A percentile compares a stretch with the other conserved stretches of the same genome.
phyloP scores from a whole-genome alignment of 1,139 yeast species.

The Debaryomyces udenii region DNA sequence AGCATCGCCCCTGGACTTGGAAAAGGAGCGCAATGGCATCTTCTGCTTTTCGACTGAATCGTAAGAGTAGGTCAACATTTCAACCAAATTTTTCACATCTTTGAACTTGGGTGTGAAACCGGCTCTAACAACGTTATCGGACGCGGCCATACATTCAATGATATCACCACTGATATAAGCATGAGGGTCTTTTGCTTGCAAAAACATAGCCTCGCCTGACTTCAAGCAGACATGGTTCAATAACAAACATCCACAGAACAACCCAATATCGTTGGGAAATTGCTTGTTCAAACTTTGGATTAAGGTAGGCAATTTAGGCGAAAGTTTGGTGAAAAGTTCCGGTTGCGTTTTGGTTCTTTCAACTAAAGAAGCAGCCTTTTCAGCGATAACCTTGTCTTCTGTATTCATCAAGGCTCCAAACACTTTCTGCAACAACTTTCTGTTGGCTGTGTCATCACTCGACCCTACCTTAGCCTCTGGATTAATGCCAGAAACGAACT shows the following conservation, averaged over 20 bases:
- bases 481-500: conserved; percentile 55
- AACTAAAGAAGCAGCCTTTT: conserved; percentile 63
- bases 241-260: conserved; percentile 92
- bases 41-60: conserved; percentile 92
- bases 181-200: conserved; percentile 97
- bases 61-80: conserved; percentile 86
- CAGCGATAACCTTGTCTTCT: conserved; percentile 53
- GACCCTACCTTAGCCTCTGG: conserved; percentile 48
- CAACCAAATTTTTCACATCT: conserved; percentile 87
- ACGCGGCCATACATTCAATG: conserved; percentile 99
- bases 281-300: conserved; percentile 78
- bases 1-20: conserved; percentile 70
- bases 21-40: conserved; percentile 70
- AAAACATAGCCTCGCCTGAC: conserved; percentile 96
- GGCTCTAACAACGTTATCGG: conserved; percentile 96
- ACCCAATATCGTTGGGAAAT: conserved; percentile 91
- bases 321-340: conserved; percentile 44
- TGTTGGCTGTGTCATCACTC: conserved; percentile 54
- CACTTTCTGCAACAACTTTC: conserved; percentile 68
- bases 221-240: conserved; percentile 81
- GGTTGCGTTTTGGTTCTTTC: conserved; percentile 60
- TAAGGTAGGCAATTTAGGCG: conserved; percentile 64
- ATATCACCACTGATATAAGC: conserved; percentile 97
- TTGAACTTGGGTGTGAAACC: conserved; percentile 98
- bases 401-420: conserved; percentile 86